phyloP scores from a whole-genome alignment of 306 rosid species.

The Datisca glomerata region DNA sequence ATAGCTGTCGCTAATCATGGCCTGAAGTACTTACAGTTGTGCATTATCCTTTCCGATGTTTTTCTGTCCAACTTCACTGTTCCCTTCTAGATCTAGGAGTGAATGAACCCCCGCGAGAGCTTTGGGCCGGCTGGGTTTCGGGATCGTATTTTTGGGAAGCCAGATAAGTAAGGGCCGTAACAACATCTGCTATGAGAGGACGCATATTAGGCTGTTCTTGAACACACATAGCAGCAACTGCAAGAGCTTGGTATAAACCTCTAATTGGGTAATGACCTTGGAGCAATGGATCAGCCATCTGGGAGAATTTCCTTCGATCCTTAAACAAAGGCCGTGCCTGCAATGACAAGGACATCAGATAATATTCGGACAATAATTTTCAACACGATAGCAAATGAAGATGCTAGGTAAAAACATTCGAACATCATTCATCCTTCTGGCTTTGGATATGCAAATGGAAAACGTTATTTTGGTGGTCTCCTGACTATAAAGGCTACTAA shows the following conservation, averaged over 20 bases:
- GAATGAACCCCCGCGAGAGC: constrained; percentile 12
- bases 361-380: too few species aligned
- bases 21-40: too few species aligned
- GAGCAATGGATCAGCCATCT: constrained; percentile 42
- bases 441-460: too few species aligned
- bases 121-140: constrained; percentile 20
- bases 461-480: too few species aligned
- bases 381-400: too few species aligned
- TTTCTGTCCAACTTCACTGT: constrained; percentile 9
- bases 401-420: too few species aligned
- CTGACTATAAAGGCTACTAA: too few species aligned
- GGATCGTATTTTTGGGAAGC: constrained; percentile 38
- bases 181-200: constrained; percentile 46
- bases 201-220: constrained; percentile 52
- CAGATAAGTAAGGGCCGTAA: constrained; percentile 42
- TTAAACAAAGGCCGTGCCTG: constrained; percentile 50
- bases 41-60: too few species aligned
- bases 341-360: constrained; percentile 9
- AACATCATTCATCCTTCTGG: too few species aligned
- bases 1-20: too few species aligned
- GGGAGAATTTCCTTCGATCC: constrained; percentile 37
- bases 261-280: constrained; percentile 48
- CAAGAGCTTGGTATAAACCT: constrained; percentile 51
- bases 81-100: constrained; percentile 38
- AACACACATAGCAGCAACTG: constrained; percentile 54